Conservation (phyloP, 2,329 filamentous ascomycete genomes). For the Tolypocladium guangdongense region DNA sequence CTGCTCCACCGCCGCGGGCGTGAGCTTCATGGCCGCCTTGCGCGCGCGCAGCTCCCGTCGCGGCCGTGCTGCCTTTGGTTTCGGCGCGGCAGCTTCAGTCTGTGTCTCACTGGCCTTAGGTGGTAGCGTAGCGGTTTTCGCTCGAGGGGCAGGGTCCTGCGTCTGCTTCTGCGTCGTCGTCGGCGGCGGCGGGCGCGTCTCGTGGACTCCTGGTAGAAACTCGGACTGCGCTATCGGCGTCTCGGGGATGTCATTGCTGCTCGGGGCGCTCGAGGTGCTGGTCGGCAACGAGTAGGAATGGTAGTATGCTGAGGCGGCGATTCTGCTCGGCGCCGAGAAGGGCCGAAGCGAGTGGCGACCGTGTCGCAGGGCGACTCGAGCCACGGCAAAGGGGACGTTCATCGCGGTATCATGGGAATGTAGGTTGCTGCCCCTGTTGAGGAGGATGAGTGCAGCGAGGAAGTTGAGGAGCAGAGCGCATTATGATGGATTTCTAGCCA, state of each 20-base stretch:
- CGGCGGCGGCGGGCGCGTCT: conserved; percentile 35
- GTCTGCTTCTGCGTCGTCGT: conserved; percentile 10
- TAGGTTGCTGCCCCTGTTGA: not conserved
- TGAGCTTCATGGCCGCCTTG: conserved; percentile 86
- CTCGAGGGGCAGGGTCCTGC: conserved; percentile 7
- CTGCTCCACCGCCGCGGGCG: conserved; percentile 68
- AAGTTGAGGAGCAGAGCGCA: not conserved
- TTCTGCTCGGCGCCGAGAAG: conserved; percentile 25
- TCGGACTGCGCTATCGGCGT: conserved; percentile 35
- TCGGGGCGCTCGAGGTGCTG: conserved; percentile 26
- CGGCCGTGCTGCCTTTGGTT: conserved; percentile 38
- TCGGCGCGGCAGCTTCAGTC: conserved; percentile 47
- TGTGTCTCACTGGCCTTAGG: conserved; percentile 25
- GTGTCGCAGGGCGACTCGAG: conserved; percentile 28
- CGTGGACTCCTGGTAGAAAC: conserved; percentile 36
- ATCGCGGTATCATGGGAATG: conserved; percentile 2
- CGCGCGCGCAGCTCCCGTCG: conserved; percentile 43
- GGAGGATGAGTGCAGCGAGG: not conserved
- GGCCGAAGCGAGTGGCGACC: conserved; percentile 29
- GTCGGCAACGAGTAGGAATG: conserved; percentile 41
- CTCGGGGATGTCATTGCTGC: conserved; percentile 32
- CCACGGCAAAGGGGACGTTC: conserved; percentile 24
- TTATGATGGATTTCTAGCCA: conserved; percentile 14
- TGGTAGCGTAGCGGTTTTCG: conserved; percentile 7
- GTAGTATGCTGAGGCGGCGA: conserved; percentile 32